Base-by-base conservation (phyloP, 2,329 filamentous ascomycete genomes). In the Botrytis squamosa region DNA sequence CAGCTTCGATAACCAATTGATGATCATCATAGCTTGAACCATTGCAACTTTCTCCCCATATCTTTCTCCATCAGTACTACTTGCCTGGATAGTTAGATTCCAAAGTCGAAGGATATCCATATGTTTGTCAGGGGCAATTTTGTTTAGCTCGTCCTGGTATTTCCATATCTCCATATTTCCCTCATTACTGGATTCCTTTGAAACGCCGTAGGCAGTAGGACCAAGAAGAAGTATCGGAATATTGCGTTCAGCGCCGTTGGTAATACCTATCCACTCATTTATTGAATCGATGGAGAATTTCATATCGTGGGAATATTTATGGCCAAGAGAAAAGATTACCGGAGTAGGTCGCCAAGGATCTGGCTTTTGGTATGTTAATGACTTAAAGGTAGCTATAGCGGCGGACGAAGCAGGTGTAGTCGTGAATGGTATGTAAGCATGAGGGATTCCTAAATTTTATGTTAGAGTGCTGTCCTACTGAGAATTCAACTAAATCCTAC, bases 171-270 rank as follows among this genome's bases (percentile, higher is more conserved):
- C 73, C 29, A 70, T 55, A 49, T 76, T 76, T 29, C 60, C 72
- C 4, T 62, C 68, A 4, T 73, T 74, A 10, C 42, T 49, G 42
- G 70, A 20, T 36, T 55, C 14, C 60, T 72, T 74, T 12, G 69
- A 66, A 16, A 71, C 12, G 40, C 75, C 73, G 14, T 71, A 49
- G 10, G 83, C 82, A 38, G 80, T 81, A 36, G 83, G 84, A 8
- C 83, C 82, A 25, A 85, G 73, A 80, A 84, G 84, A 29, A 85
- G 81, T 76, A 85, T 83, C 6, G 84, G 83, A 4, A 82, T 82
- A 52, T 82, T 83, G 20, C 81, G 80, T 73, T 80, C 78, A 18
- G 81, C 82, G 40, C 77, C 75, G 70, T 81, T 78, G 14, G 83
- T 81, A 6, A 84, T 75, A 16, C 74, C 74, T 33, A 82, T 77